Conservation (phyloP, 1,139 yeast genomes). For the Hemisphaericaspora lyxosophila region DNA sequence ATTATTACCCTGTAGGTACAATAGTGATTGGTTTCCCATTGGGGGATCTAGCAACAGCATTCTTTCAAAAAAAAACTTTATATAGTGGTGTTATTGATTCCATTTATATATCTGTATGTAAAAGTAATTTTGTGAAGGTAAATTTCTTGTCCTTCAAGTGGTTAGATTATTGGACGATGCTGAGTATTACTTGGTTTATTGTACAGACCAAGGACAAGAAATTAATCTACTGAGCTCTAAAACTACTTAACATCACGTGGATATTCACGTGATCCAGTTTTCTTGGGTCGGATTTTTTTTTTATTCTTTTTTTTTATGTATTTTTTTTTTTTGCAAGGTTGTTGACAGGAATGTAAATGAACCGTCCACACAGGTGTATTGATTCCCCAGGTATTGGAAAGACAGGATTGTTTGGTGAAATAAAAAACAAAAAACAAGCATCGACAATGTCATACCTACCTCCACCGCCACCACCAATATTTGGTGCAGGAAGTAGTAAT, state of each 20-base stretch:
- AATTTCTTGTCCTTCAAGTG: neutral
- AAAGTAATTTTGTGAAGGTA: neutral
- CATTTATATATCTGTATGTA: neutral
- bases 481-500: neutral
- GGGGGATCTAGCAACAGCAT: neutral
- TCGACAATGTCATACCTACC: slow-evolving; percentile 5
- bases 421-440: too few relatives aligned
- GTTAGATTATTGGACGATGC: too few relatives aligned
- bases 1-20: slow-evolving; percentile 18
- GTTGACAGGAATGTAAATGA: too few relatives aligned
- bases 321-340: too few relatives aligned
- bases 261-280: neutral
- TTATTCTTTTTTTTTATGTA: too few relatives aligned
- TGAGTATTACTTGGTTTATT: too few relatives aligned
- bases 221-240: neutral
- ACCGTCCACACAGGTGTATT: too few relatives aligned
- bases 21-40: slow-evolving; percentile 14
- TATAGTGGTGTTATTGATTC: neutral
- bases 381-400: too few relatives aligned
- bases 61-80: neutral
- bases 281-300: neutral
- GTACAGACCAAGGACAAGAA: neutral
- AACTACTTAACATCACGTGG: neutral
- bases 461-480: slow-evolving; percentile 4
- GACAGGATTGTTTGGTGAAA: too few relatives aligned